phyloP scores from a whole-genome alignment of 2,329 filamentous ascomycete genomes.

The Colletotrichum sp. region DNA sequence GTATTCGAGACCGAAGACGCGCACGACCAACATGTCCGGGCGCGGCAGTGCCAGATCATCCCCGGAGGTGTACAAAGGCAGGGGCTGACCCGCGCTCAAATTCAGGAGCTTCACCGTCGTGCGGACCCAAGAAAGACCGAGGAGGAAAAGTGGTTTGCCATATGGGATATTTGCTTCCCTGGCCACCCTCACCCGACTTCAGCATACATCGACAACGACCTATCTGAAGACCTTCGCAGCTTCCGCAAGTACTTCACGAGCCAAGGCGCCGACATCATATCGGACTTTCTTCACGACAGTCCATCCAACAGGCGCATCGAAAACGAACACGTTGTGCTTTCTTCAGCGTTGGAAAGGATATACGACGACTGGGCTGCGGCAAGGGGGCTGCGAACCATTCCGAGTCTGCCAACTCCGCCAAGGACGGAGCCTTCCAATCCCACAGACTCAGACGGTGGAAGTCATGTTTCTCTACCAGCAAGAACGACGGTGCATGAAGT shows the following conservation, averaged over 20 bases:
- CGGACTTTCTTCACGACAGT: not conserved
- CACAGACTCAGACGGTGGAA: not conserved
- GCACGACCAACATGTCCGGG: slow-evolving; percentile 23
- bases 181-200: slow-evolving; percentile 24
- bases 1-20: slow-evolving; percentile 25
- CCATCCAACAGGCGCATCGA: not conserved
- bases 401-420: not conserved
- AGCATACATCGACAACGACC: slow-evolving; percentile 24
- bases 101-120: slow-evolving; percentile 21
- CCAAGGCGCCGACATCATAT: not conserved
- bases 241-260: not conserved
- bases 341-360: not conserved
- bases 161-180: slow-evolving; percentile 31
- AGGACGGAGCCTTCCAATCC: not conserved
- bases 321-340: not conserved
- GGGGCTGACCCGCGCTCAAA: slow-evolving; percentile 20
- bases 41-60: not conserved
- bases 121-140: slow-evolving; percentile 23
- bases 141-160: slow-evolving; percentile 31
- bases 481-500: not conserved
- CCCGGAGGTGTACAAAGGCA: not conserved
- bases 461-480: not conserved
- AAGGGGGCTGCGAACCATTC: not conserved
- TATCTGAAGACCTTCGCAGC: slow-evolving; percentile 7
- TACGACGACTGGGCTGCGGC: slow-evolving; percentile 1